Evolutionary conservation across 2,329 filamentous ascomycete genomes (phyloP).

Genomic region (Leptographium radiaticola): DNA sequence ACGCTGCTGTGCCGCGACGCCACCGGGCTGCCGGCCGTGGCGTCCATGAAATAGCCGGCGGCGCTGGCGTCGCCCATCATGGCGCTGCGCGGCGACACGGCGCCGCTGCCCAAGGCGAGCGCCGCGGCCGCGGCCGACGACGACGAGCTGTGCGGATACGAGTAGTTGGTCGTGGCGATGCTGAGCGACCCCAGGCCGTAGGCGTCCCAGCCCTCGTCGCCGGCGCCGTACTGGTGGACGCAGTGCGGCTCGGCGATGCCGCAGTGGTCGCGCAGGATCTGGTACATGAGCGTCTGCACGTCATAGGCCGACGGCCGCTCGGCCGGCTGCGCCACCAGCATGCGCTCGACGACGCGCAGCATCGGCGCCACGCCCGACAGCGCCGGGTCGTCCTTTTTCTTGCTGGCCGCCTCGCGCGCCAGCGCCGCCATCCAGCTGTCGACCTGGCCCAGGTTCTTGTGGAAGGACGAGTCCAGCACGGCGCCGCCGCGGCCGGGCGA

Average conservation of each 20-base stretch:
- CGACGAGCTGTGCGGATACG: not conserved
- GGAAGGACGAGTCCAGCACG: conserved; percentile 57
- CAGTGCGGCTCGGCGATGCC: conserved; percentile 38
- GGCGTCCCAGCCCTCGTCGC: conserved; percentile 9
- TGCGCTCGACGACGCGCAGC: conserved; percentile 38
- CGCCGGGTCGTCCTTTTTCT: conserved; percentile 22
- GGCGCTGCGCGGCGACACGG: not conserved
- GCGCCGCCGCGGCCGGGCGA: conserved; percentile 43
- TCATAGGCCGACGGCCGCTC: conserved; percentile 40
- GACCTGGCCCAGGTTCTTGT: conserved; percentile 55
- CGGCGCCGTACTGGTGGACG: conserved; percentile 31
- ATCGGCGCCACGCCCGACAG: conserved; percentile 39
- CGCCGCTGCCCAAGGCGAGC: not conserved
- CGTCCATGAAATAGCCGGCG: conserved; percentile 6
- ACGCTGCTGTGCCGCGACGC: not conserved
- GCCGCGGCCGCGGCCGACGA: not conserved
- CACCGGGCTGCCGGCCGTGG: conserved; percentile 1
- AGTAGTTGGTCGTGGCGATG: not conserved
- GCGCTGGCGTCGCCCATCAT: not conserved
- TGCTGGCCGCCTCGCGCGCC: conserved; percentile 37
- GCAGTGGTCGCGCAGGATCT: conserved; percentile 35
- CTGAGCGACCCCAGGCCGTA: conserved; percentile 19
- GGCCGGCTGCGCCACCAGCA: conserved; percentile 37
- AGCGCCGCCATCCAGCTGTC: conserved; percentile 53
- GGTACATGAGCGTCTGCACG: conserved; percentile 38